These are phyloP conservation scores for Xylaria sp. DNA, from an alignment of 2,329 filamentous ascomycete genomes.

Conservation along the genomic window DNA sequence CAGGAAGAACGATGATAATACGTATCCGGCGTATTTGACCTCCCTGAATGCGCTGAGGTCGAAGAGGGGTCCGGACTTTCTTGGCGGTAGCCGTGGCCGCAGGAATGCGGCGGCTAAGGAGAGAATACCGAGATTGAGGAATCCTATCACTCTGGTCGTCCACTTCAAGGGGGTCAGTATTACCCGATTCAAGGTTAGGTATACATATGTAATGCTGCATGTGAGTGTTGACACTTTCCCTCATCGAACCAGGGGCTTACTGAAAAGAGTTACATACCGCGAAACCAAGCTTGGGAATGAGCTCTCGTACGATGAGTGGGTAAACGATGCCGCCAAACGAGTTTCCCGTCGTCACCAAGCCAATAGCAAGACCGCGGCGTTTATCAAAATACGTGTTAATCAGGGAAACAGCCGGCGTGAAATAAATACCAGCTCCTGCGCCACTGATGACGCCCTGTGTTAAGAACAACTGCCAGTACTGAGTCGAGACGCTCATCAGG, in stretches of 20 bases:
- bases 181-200: not conserved
- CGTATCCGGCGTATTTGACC: slow-evolving; percentile 32
- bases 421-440: slow-evolving; percentile 50
- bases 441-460: slow-evolving; percentile 46
- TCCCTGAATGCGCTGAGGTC: slow-evolving; percentile 31
- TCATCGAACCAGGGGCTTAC: not conserved
- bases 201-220: not conserved
- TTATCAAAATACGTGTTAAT: slow-evolving; percentile 58
- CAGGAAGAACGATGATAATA: slow-evolving; percentile 35
- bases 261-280: slow-evolving; percentile 16
- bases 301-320: slow-evolving; percentile 36
- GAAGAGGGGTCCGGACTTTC: slow-evolving; percentile 30
- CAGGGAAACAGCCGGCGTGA: slow-evolving; percentile 53
- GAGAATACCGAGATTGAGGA: slow-evolving; percentile 73
- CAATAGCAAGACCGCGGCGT: slow-evolving; percentile 52
- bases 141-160: slow-evolving; percentile 32
- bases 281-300: slow-evolving; percentile 30
- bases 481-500: slow-evolving; percentile 36
- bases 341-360: slow-evolving; percentile 53
- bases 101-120: slow-evolving; percentile 54
- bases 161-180: slow-evolving; percentile 17
- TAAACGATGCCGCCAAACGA: slow-evolving; percentile 52
- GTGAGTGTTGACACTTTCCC: not conserved
- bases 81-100: slow-evolving; percentile 31
- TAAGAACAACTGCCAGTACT: slow-evolving; percentile 47